These are phyloP conservation scores for Colletotrichum sp. DNA, from an alignment of 2,329 filamentous ascomycete species.

Conservation along the genomic window DNA sequence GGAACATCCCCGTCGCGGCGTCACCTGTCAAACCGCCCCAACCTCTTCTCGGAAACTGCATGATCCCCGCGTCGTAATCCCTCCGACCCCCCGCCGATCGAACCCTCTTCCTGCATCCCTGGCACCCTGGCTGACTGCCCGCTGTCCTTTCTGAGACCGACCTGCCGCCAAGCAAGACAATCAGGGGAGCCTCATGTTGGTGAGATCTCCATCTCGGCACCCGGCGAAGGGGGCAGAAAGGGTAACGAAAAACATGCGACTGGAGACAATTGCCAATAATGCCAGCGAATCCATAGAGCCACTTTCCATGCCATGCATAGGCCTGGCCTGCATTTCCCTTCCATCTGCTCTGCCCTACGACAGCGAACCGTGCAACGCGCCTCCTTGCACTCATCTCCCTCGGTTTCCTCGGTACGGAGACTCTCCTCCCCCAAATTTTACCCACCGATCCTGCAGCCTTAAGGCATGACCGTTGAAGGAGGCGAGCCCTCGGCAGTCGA, in stretches of 20 bases:
- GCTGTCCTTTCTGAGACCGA: background rate
- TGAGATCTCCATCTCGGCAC: background rate
- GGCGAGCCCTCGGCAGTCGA: background rate
- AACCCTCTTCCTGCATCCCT: background rate
- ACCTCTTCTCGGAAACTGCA: background rate
- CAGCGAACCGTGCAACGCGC: background rate
- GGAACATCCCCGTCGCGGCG: conserved; percentile 1
- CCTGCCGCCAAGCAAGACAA: background rate
- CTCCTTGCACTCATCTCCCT: background rate
- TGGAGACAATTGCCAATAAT: background rate
- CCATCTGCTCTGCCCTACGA: background rate
- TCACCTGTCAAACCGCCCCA: background rate
- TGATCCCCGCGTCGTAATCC: conserved; percentile 14
- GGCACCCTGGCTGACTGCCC: background rate
- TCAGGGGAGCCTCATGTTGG: conserved; percentile 1
- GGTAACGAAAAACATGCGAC: background rate
- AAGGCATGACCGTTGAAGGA: background rate
- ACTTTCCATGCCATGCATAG: background rate
- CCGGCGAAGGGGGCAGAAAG: background rate
- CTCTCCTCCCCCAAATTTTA: background rate
- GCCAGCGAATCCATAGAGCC: background rate
- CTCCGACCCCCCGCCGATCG: background rate
- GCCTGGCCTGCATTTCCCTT: background rate
- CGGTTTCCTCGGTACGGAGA: background rate
- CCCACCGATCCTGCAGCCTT: background rate